Evolutionary conservation across 139 green algal species (phyloP).

Genomic region (Chlorella sp.): DNA sequence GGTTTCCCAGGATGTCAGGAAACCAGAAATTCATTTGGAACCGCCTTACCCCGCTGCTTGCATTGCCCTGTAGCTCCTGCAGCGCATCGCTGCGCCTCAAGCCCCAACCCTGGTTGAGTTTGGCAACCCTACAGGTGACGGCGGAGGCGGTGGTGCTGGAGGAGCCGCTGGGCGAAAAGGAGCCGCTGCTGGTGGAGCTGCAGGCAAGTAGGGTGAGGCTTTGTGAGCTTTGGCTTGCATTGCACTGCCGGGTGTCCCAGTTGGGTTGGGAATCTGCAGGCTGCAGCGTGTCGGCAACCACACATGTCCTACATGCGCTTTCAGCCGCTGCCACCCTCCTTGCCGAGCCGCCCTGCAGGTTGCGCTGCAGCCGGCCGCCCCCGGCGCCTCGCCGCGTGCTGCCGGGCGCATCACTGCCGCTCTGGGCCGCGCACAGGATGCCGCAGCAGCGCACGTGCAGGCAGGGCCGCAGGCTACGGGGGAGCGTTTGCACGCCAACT

Average conservation of each 20-base stretch:
- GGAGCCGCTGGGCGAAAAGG: not conserved
- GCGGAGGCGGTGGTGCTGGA: constrained; percentile 39
- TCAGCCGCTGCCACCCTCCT: not conserved
- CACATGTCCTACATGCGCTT: not conserved
- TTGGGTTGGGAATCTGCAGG: too few species aligned
- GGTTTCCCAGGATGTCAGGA: too few species aligned
- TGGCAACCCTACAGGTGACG: not conserved
- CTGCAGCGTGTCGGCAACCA: too few species aligned
- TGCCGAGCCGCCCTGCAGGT: not conserved
- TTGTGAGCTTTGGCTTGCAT: not conserved
- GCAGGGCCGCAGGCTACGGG: constrained; percentile 6
- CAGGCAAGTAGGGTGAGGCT: constrained; percentile 24
- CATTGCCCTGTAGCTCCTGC: too few species aligned
- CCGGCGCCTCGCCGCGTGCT: not conserved
- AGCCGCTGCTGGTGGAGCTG: constrained; percentile 33
- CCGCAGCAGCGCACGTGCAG: not conserved
- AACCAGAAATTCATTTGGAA: too few species aligned
- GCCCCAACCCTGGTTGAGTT: too few species aligned
- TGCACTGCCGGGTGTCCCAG: too few species aligned
- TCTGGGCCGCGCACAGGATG: not conserved
- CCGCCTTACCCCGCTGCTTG: too few species aligned
- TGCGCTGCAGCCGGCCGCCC: not conserved
- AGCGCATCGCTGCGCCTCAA: too few species aligned
- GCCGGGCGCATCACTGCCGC: not conserved
- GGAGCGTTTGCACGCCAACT: constrained; percentile 51